These are phyloP conservation scores for Pythium vanterpoolii DNA, from an alignment of 352 stramenopile species.

Conservation along the genomic window DNA sequence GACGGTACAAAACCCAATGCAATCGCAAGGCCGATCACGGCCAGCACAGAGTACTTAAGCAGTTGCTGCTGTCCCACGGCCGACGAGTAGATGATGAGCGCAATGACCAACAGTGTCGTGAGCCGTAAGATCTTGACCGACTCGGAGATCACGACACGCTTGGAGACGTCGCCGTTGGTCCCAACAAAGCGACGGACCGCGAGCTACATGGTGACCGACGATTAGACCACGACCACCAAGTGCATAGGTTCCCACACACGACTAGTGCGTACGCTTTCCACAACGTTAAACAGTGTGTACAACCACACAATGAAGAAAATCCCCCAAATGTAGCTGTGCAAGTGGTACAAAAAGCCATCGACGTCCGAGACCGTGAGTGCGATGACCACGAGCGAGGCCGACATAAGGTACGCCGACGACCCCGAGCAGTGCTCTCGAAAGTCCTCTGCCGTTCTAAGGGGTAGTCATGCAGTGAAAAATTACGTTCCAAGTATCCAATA, in stretches of 20 bases:
- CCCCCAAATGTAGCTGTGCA: conserved; percentile 87
- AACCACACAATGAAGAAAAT: conserved; percentile 88
- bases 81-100: conserved; percentile 85
- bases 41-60: conserved; percentile 83
- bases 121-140: conserved; percentile 86
- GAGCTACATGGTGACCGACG: conserved; percentile 34
- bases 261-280: conserved; percentile 60
- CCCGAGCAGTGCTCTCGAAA: conserved; percentile 73
- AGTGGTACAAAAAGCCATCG: conserved; percentile 59
- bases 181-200: conserved; percentile 77
- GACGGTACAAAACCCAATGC: conserved; percentile 83
- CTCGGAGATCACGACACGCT: conserved; percentile 88
- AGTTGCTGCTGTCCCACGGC: conserved; percentile 62
- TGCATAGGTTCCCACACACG: background rate
- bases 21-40: conserved; percentile 79
- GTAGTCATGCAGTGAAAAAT: background rate
- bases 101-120: conserved; percentile 72
- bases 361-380: conserved; percentile 58
- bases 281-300: conserved; percentile 88
- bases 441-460: conserved; percentile 70
- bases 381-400: conserved; percentile 64
- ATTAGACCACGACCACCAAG: background rate
- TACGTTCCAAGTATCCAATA: background rate
- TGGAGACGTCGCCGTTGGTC: conserved; percentile 76
- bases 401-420: conserved; percentile 85